Base-by-base conservation (phyloP, 2,329 filamentous ascomycete species). In the Cladophialophora carrionii region DNA sequence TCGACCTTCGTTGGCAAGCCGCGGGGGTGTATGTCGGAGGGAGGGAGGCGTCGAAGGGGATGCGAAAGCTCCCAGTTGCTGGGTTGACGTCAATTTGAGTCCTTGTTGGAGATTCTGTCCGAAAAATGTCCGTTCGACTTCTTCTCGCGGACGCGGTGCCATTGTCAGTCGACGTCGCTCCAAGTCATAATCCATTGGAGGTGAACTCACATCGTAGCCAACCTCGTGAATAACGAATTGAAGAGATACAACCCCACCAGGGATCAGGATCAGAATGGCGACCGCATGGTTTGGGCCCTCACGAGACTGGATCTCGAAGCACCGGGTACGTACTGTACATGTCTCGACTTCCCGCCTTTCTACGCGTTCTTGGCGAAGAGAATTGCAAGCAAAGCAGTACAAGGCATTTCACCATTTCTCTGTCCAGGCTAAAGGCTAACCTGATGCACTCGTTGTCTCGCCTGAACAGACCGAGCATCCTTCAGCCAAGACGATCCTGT, bases 401-500 rank as follows among this genome's bases (percentile, higher is more conserved):
- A 43, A 4, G 37, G 14, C 37, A 17, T n/a, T 41, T 41, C 37
- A 43, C 37, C 8, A n/a, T 20, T 8, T n/a, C 37, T 2, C 17
- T 1, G 59, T 17, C 22, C 29, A n/a, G 29, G 24, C 24, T 20
- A 4, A 4, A 10, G 14, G 37, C 12, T 17, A 37, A 56, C 24
- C 26, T 31, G 7, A 55, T 8, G 14, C 29, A 32, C 22, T 2
- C 20, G 7, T 17, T 17, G 4, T 43, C 37, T 7, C 37, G 37
- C 6, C 37, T 49, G 1, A n/a, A 53, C 29, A 69, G 67, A 17
- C 61, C n/a, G 37, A 60, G 31, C 14, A 69, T 32, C 64, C 64
- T 22, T 46, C 48, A 2, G 62, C 64, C 6, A 55, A 62, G 46
- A 70, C 68, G 5, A 85, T 92, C 73, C 87, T 92, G 65, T 80